These are phyloP conservation scores for Silene latifolia DNA, from an alignment of 148 eudicot genomes.

Conservation along the genomic window DNA sequence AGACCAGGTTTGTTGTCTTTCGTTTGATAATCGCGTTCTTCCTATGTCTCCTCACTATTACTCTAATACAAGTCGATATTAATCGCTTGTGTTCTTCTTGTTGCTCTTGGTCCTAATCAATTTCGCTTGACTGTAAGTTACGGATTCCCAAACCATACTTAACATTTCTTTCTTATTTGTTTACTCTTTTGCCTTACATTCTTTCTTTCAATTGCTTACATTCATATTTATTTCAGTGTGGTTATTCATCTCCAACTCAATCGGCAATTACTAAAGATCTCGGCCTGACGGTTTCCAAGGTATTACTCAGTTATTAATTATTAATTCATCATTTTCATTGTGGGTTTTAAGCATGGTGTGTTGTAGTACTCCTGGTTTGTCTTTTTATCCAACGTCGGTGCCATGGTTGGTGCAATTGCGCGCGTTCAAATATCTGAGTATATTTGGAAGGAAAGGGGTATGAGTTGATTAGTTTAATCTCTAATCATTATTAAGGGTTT, in stretches of 20 bases:
- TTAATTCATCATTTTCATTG: constrained; percentile 8
- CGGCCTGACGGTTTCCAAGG: constrained; percentile 78
- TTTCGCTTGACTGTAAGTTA: too few species aligned
- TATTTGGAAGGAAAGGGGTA: constrained; percentile 95
- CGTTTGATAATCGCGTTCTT: too few species aligned
- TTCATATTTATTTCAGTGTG: constrained; percentile 39
- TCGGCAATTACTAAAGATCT: constrained; percentile 68
- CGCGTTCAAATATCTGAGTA: constrained; percentile 96
- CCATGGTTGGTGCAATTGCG: too few species aligned
- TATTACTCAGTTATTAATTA: constrained; percentile 25
- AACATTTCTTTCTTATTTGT: too few species aligned
- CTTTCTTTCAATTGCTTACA: too few species aligned
- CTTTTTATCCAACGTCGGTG: constrained; percentile 91
- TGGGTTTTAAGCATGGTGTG: constrained; percentile 10
- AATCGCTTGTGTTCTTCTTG: constrained; percentile 92
- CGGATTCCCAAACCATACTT: constrained; percentile 4
- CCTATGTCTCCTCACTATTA: too few species aligned
- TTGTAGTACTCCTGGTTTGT: constrained; percentile 87
- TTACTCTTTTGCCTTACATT: too few species aligned
- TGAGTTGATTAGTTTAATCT: background rate
- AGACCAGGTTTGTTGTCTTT: too few species aligned
- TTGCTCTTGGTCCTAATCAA: constrained; percentile 92
- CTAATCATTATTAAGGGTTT: background rate
- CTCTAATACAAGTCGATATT: too few species aligned
- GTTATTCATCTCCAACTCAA: constrained; percentile 90